phyloP scores from a whole-genome alignment of 139 green algal genomes.

The Micromonas pusilla region DNA sequence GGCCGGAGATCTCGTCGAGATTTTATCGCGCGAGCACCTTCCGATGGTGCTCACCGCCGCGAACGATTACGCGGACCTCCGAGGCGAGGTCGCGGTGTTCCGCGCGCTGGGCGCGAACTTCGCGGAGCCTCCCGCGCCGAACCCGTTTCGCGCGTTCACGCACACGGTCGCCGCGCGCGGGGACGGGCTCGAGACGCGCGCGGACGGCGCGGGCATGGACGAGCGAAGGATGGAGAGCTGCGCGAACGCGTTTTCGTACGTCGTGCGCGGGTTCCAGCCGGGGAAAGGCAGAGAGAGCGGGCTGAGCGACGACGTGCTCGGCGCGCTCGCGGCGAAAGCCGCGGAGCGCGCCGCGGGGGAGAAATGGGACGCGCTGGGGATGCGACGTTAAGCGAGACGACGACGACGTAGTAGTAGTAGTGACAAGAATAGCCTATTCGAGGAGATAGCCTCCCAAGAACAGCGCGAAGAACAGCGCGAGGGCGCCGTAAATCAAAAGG shows the following conservation, averaged over 20 bases:
- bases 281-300: neutral
- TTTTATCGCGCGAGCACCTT: neutral
- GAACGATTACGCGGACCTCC: conserved; percentile 4
- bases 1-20: neutral
- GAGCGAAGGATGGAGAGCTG: neutral
- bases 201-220: neutral
- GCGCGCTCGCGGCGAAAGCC: neutral
- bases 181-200: neutral
- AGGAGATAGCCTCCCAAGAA: conserved; percentile 34
- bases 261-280: neutral
- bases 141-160: conserved; percentile 3
- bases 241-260: conserved; percentile 1
- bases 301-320: neutral
- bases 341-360: neutral
- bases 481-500: conserved; percentile 32
- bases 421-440: no score
- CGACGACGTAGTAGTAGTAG: no score
- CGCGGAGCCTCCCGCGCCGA: neutral
- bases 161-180: neutral
- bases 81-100: neutral
- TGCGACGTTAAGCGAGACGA: no score
- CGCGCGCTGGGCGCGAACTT: neutral
- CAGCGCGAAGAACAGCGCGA: conserved; percentile 35
- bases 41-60: neutral
- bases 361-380: neutral